Base-by-base conservation (phyloP, 768 basidiomycete genomes). In the Trametes coccinea region DNA sequence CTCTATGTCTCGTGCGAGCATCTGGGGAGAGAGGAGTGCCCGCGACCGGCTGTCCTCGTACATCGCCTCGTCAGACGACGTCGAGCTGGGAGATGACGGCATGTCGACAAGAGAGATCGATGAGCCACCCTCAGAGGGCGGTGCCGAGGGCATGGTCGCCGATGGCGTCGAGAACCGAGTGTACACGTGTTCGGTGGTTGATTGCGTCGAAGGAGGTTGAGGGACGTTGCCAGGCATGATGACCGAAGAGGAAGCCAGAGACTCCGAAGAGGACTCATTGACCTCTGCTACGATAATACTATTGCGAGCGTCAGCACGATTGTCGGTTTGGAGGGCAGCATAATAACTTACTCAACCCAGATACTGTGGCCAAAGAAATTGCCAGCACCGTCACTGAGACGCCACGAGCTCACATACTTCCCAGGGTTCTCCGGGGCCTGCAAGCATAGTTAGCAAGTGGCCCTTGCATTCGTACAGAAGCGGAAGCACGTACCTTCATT, bases 321-420 rank as follows among this genome's bases (percentile, higher is more conserved):
- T n/a, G 11, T 14, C 31, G 5, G 2, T 31, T 11, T 47, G 4
- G n/a, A 43, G 22, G 56, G 45, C 29, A 60, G 2, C 13, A 31
- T n/a, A 1, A 16, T 37, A 5, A 77, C 88, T 72, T 61, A 91
- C 91, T 92, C 89, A 29, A 90, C 83, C 90, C 91, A 92, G 17
- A 93, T 78, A 59, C 82, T 87, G 37, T 87, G 77, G 29, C 90
- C 92, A 67, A 94, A 94, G 47, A 84, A 70, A 44, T 78, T 78
- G 1, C 82, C 84, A 16, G 78, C 67, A 5, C 79, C 82, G 66
- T 90, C 85, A 60, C 75, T 82, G 59, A 94, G 71, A 45, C 86
- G 79, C 90, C 90, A 94, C 67, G 90, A 92, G 53, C 88, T 82
- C 57, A 87, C 82, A 73, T 92, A 92, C 55, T 82, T 80, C 10